Percentiles rank a stretch among this genome's conserved stretches.
Conservation (phyloP, 805 yeast genomes). For the Diddensiella santjacobensis region DNA sequence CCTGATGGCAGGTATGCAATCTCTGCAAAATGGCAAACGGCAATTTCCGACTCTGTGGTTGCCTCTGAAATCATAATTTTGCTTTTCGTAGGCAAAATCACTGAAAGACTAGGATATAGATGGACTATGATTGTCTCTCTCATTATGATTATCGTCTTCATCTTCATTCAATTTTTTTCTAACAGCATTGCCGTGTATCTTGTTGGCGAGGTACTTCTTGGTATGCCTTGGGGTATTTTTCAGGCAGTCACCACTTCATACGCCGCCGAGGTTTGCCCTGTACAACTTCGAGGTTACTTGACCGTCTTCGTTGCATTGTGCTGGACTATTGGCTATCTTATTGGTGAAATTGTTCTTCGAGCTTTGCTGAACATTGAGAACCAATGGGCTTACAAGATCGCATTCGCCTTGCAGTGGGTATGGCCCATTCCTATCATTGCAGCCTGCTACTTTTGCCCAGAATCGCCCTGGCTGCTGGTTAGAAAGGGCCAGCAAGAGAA, state of each 20-base stretch:
- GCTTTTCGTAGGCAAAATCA: conserved; percentile 41
- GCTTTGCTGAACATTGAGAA: conserved; percentile 29
- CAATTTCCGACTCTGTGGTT: conserved; percentile 17
- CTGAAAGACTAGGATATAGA: conserved; percentile 47
- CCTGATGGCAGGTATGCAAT: conserved; percentile 14
- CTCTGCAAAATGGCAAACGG: conserved; percentile 24
- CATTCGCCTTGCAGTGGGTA: conserved; percentile 57
- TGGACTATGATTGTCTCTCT: conserved; percentile 40
- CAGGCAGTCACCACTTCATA: conserved; percentile 48
- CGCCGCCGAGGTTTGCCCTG: conserved; percentile 54
- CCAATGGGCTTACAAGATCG: conserved; percentile 46
- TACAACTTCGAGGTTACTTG: conserved; percentile 45
- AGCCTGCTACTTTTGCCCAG: conserved; percentile 41
- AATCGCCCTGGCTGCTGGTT: conserved; percentile 56
- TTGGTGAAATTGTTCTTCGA: conserved; percentile 47
- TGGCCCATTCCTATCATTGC: conserved; percentile 51
- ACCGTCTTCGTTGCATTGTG: conserved; percentile 50
- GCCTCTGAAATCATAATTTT: conserved; percentile 45
- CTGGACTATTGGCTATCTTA: conserved; percentile 55
- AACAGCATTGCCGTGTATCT: conserved; percentile 35
- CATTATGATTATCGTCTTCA: conserved; percentile 35
- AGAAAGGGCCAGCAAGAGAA: conserved; percentile 39
- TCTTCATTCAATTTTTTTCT: conserved; percentile 47
- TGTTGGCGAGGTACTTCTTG: conserved; percentile 35
- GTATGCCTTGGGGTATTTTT: conserved; percentile 50